A percentile compares a stretch with the other conserved stretches of the same genome.
These are phyloP conservation scores for Clitoria ternatea DNA, from an alignment of 306 rosid species.

Conservation along the genomic window DNA sequence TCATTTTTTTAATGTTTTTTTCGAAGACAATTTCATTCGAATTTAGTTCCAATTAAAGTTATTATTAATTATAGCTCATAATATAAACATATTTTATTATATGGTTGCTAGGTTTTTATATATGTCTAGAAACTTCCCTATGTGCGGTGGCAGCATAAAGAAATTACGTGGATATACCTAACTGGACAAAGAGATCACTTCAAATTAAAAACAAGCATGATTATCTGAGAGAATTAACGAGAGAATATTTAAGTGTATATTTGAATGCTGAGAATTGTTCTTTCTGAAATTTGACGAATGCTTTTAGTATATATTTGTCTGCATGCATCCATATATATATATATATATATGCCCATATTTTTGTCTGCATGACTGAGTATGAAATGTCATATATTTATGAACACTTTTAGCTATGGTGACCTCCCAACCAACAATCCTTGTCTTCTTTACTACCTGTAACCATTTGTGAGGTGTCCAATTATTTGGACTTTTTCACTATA, in stretches of 20 bases:
- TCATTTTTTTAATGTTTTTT: too few species aligned
- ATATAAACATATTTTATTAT: too few species aligned
- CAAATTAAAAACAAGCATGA: background rate
- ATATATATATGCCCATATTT: background rate
- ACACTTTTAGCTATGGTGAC: conserved; percentile 55
- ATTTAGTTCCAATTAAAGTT: too few species aligned
- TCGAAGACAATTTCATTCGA: too few species aligned
- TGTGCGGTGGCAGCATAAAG: background rate
- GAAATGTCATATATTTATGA: conserved; percentile 38
- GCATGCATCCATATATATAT: background rate
- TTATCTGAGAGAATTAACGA: background rate
- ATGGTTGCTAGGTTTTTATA: background rate
- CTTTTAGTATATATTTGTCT: conserved; percentile 16
- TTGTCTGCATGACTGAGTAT: conserved; percentile 15
- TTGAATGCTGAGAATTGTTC: background rate
- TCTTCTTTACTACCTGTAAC: conserved; percentile 41
- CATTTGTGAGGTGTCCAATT: conserved; percentile 44
- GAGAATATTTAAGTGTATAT: background rate
- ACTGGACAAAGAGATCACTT: background rate
- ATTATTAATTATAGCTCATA: too few species aligned
- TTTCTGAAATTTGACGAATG: conserved; percentile 18
- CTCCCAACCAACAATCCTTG: conserved; percentile 43
- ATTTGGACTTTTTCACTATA: conserved; percentile 31
- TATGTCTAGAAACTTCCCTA: background rate
- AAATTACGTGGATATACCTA: background rate